Base-by-base conservation (phyloP, 2,329 filamentous ascomycete genomes). In the Botrytis medusae region DNA sequence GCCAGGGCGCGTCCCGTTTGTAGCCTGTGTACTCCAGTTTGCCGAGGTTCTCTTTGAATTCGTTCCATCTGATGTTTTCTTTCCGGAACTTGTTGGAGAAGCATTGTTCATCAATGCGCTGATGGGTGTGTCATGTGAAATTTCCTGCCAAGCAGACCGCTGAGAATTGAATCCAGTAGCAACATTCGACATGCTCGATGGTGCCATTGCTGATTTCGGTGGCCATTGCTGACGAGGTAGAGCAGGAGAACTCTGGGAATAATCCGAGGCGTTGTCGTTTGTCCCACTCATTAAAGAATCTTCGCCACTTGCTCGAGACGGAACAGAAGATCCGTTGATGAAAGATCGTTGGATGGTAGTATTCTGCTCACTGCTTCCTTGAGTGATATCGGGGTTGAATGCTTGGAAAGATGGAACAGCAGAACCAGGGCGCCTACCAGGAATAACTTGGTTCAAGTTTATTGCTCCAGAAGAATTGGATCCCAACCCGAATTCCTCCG, bases 21-120 rank as follows among this genome's bases (percentile, higher is more conserved):
- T 93, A 74, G 88, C 87, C 80, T 95, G 92, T 0, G 92, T 93
- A 80, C 91, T 91, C 81, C 88, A 87, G 76, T 88, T 87, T 3
- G 88, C 90, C 0, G 89, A 90, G 37, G 37, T 29, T 25, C 65
- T 68, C 65, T 68, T 68, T 16, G 65, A 68, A n/a, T 34, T 42
- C 6, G 65, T 68, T 42, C 25, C 37, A 0, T 88, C 90, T 1
- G 89, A 90, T 1, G 93, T 93, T 2, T 93, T 95, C 83, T 97
- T 96, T n/a, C 90, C 89, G 5, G 89, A 92, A 34, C 90, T 90
- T 1, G 95, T 97, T 1, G 95, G 97, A 2, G 94, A 97, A 2
- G 94, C 95, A 79, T 97, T 94, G 78, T 98, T 98, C 71, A 91
- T 84, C 74, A 87, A 82, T 20, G 87, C 87, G 40, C 87, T 88